Evolutionary conservation across 305 asterid genomes (phyloP), one percentile per base, ranked within the genome.

Genomic region (Vinca major): DNA sequence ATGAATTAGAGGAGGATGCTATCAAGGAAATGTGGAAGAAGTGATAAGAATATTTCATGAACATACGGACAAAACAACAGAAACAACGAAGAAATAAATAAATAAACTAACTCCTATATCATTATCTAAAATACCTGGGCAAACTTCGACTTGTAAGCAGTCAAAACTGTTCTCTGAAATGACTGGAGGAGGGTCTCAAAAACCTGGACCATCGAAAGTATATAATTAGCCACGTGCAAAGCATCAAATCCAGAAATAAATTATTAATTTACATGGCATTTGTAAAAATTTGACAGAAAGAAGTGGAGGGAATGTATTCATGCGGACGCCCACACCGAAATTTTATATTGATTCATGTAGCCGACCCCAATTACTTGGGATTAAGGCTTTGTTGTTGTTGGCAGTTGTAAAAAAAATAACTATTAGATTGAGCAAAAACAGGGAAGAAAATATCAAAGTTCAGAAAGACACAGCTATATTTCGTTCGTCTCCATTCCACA

Each of bases 81-180:
- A 58, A 61, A 60, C 17, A 37, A 36, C 54, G 56, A 70, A 16
- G 39, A 40, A 37, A 26, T 26, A 26, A 26, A 26, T 26, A 26
- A 26, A 26, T 26, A 26, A 26, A 10, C 45, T 52, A 26, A 52
- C 36, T 7, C 52, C 41, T 51, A 16, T 2, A 37, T 47, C 43
- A 62, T 37, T 12, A 40, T 19, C 4, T 11, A 54, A 74, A 63
- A 55, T 84, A 93, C 99, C 97, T 93, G 99, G 39, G 93, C 85
- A 83, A 93, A 93, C 80, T 89, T 93, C 64, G 99, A 80, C 74
- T 91, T 93, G 76, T 91, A 84, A 1, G 96, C 89, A 39, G 91
- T 86, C 84, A 91, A 76, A 73, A 91, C 84, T 73, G 99, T 91
- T 80, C 67, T 88, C 72, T 83, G 86, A 84, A 93, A 93, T 44